A percentile compares a stretch with the other conserved stretches of the same genome.
Conservation (phyloP, 495 filamentous ascomycete species). For the Delitschia confertaspora region DNA sequence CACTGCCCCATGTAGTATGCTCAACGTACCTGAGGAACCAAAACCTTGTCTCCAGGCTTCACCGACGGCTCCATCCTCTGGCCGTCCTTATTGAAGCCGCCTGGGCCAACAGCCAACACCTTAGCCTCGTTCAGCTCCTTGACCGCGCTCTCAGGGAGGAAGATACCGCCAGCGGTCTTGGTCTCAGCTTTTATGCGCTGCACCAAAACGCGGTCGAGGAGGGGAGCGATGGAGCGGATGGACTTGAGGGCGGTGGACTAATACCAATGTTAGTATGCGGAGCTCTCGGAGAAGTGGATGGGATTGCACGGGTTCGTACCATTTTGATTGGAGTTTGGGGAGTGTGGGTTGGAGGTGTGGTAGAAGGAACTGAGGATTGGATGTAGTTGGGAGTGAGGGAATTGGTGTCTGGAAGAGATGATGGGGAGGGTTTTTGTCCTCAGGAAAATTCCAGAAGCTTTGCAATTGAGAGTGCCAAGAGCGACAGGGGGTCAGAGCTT, state of each 20-base stretch:
- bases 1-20: constrained; percentile 2
- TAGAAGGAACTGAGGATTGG: background rate
- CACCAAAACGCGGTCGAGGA: constrained; percentile 96
- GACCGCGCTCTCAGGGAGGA: constrained; percentile 90
- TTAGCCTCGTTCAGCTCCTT: constrained; percentile 97
- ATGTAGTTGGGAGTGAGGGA: background rate
- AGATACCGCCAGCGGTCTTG: constrained; percentile 93
- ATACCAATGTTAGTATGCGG: background rate
- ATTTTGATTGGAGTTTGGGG: constrained; percentile 8
- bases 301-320: constrained; percentile 16
- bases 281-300: no score
- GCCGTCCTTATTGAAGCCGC: constrained; percentile 75
- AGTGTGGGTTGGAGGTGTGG: constrained; percentile 3
- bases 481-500: background rate
- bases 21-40: constrained; percentile 85
- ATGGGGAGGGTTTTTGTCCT: background rate
- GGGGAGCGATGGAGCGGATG: constrained; percentile 89
- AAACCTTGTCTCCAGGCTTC: constrained; percentile 73
- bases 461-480: background rate
- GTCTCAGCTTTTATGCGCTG: constrained; percentile 96
- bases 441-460: constrained; percentile 5
- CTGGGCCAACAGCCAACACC: constrained; percentile 91
- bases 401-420: background rate
- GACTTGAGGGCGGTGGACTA: constrained; percentile 62
- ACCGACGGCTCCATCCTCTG: constrained; percentile 78